Conservation (phyloP, 228 moss, liverwort and hornwort species). For the Sphagnum magellanicum region DNA sequence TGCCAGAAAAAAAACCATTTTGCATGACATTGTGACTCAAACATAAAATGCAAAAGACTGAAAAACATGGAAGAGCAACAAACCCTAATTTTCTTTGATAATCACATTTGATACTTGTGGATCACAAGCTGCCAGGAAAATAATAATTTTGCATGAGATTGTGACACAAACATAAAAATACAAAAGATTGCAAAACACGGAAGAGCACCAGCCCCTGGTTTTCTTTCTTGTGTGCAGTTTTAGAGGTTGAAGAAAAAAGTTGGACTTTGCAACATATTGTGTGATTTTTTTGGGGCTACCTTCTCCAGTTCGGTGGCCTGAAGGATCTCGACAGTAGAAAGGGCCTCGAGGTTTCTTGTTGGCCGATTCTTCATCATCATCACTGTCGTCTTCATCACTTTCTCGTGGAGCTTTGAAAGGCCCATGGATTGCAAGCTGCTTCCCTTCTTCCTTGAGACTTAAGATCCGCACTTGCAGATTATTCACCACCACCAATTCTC, state of each 20-base stretch:
- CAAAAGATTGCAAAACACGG: too few relatives aligned
- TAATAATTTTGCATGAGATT: too few relatives aligned
- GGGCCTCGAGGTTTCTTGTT: conserved; percentile 38
- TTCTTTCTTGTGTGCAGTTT: conserved; percentile 6
- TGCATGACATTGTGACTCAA: too few relatives aligned
- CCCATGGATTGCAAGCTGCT: conserved; percentile 54
- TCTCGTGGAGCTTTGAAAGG: conserved; percentile 57
- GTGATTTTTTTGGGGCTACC: conserved; percentile 12
- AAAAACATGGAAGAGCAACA: too few relatives aligned
- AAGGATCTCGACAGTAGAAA: conserved; percentile 60
- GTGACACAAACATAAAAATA: too few relatives aligned
- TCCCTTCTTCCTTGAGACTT: conserved; percentile 61
- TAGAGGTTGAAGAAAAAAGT: too few relatives aligned
- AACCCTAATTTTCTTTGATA: conserved; percentile 13
- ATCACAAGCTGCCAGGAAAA: conserved; percentile 51
- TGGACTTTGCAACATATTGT: too few relatives aligned
- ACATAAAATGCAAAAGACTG: too few relatives aligned
- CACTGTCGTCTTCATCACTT: conserved; percentile 64
- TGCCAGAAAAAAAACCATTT: conserved; percentile 9
- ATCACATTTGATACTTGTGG: conserved; percentile 60
- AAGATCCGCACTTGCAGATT: conserved; percentile 62
- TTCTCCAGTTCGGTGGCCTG: conserved; percentile 74
- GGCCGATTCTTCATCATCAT: conserved; percentile 40
- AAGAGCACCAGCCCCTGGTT: too few relatives aligned
- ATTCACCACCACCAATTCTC: conserved; percentile 47